phyloP scores from a whole-genome alignment of 2,329 filamentous ascomycete species.

The Trichoderma oligosporum region DNA sequence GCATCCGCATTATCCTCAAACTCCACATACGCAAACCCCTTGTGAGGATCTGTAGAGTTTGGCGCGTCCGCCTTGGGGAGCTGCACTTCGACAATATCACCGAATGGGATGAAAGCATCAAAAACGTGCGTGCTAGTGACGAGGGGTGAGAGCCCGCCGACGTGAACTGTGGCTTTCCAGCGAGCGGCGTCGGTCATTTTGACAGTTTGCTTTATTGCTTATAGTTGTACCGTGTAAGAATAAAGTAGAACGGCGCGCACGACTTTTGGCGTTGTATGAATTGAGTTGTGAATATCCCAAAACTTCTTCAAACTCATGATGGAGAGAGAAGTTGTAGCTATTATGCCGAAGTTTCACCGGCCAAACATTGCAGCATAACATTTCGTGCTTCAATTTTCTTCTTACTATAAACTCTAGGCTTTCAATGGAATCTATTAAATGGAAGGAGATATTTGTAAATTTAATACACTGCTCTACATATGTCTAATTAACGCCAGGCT shows the following conservation, averaged over 20 bases:
- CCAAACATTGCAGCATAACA: background rate
- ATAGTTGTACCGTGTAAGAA: background rate
- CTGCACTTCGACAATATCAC: slow-evolving; percentile 87
- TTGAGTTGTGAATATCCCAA: slow-evolving; percentile 1
- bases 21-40: slow-evolving; percentile 95
- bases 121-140: slow-evolving; percentile 74
- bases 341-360: slow-evolving; percentile 6
- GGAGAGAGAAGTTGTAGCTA: background rate
- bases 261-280: background rate
- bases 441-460: no score
- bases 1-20: slow-evolving; percentile 84
- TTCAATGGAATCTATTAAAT: no score
- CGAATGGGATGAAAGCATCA: slow-evolving; percentile 94
- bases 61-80: slow-evolving; percentile 83
- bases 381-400: no score
- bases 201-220: background rate
- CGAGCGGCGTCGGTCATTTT: slow-evolving; percentile 77
- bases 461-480: no score
- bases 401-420: no score
- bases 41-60: slow-evolving; percentile 73
- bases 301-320: background rate
- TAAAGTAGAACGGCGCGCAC: background rate
- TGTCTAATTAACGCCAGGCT: no score
- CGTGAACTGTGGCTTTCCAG: slow-evolving; percentile 87
- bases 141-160: slow-evolving; percentile 78